Evolutionary conservation across 2,329 filamentous ascomycete species (phyloP).

Genomic region (Sporothrix phasma): DNA sequence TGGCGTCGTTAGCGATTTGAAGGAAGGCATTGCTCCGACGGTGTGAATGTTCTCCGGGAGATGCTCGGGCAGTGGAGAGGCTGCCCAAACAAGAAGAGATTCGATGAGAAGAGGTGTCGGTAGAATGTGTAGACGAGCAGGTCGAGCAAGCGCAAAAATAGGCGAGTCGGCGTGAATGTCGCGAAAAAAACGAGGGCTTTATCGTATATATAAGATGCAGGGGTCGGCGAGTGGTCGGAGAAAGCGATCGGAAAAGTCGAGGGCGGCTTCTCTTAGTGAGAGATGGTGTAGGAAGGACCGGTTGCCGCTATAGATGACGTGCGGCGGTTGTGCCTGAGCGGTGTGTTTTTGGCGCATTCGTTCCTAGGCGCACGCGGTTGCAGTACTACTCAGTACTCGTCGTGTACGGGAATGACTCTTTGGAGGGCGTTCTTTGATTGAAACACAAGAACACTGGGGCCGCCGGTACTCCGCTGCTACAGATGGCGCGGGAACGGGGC

Average conservation of each 20-base stretch:
- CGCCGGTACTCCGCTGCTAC: neutral
- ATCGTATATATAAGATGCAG: conserved; percentile 4
- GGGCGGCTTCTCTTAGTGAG: neutral
- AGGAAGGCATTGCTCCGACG: conserved; percentile 37
- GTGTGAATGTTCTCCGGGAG: neutral
- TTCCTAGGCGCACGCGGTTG: neutral
- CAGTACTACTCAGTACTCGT: neutral
- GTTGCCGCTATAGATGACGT: neutral
- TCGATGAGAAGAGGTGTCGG: neutral
- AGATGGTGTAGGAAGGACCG: neutral
- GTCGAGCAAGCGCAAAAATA: neutral
- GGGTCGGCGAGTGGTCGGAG: neutral
- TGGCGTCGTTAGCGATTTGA: conserved; percentile 46
- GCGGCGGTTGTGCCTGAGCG: neutral
- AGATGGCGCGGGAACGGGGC: neutral
- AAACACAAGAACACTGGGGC: neutral
- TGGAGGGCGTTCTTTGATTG: neutral
- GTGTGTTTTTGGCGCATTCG: conserved; percentile 9
- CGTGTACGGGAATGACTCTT: neutral
- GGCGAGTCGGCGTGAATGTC: neutral
- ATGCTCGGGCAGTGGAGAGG: neutral
- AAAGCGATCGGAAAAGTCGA: neutral
- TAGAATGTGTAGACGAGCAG: neutral
- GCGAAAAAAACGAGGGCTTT: neutral
- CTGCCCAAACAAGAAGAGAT: conserved; percentile 2